Base-by-base conservation (phyloP, 1,284 basidiomycete species). In the Inonotus obliquus region DNA sequence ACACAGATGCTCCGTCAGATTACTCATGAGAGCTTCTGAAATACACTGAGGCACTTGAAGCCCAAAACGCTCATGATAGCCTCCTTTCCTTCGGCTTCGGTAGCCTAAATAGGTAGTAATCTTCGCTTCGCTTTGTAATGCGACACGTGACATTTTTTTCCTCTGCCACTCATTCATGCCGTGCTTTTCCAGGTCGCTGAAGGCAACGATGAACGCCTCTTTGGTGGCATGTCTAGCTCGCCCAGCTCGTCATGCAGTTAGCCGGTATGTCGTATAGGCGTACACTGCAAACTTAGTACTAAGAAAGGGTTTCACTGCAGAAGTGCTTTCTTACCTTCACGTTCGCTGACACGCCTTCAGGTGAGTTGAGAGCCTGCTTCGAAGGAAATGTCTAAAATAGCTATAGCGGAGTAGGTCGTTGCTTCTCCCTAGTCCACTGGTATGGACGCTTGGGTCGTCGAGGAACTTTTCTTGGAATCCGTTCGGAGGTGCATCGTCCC, bases 391-490 rank as follows among this genome's bases (percentile, higher is more conserved):
- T 37, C 49, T 59, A 9, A 54, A 32, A 53, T 32, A 49, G 45
- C 47, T 48, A 13, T 37, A 60, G 59, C 39, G 59, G 17, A 21
- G 59, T 23, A 54, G 59, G 32, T 39, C 38, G 23, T 23, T 54
- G 17, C 21, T 55, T 35, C 51, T 37, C 14, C 10, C 39, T 25
- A 41, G 35, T 11, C 44, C 32, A 9, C 17, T 54, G 35, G 29
- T 53, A 11, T 48, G 51, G 59, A 45, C 59, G 5, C 25, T 60
- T 17, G 59, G 59, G 1, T 35, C 38, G 6, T 53, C 59, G 13
- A 35, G 59, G 13, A 54, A 39, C 11, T 59, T 59, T 51, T 59
- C 58, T 6, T 59, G 58, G 58, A 59, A 59, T 53, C 58, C 58
- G 58, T 59, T 32, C 10, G 48, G 25, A 54, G 27, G 58, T 19